phyloP scores from a whole-genome alignment of 2,329 filamentous ascomycete species.

The Fusarium sp. region DNA sequence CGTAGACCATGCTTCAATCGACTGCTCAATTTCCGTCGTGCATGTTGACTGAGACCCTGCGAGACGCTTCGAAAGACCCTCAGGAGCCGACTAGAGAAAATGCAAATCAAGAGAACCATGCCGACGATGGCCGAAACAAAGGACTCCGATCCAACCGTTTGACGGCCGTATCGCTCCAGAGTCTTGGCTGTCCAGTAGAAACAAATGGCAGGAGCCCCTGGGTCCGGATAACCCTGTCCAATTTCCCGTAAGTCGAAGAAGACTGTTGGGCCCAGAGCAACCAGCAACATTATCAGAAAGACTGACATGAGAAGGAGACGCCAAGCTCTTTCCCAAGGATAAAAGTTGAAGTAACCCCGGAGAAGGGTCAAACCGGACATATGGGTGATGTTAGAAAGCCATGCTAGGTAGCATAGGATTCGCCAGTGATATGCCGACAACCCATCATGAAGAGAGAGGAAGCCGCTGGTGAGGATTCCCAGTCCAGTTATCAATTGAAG shows the following conservation, averaged over 20 bases:
- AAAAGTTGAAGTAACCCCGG: not conserved
- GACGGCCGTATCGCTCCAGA: not conserved
- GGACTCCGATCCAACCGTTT: not conserved
- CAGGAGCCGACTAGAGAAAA: not conserved
- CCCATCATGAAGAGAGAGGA: not conserved
- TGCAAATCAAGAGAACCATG: not conserved
- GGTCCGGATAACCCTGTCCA: not conserved
- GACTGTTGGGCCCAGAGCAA: slow-evolving; percentile 11
- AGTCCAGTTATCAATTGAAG: slow-evolving; percentile 19
- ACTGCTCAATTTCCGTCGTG: not conserved
- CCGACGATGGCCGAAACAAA: not conserved
- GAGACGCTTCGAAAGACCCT: not conserved
- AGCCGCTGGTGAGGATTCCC: slow-evolving; percentile 16
- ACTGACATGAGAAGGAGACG: slow-evolving; percentile 2
- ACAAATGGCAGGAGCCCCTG: not conserved
- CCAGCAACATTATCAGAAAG: slow-evolving; percentile 7
- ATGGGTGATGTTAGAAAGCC: slow-evolving; percentile 24
- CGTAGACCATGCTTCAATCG: not conserved
- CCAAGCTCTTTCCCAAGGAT: slow-evolving; percentile 3
- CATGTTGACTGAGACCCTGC: not conserved
- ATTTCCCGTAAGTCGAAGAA: slow-evolving; percentile 9
- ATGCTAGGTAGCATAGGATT: slow-evolving; percentile 6
- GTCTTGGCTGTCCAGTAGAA: not conserved
- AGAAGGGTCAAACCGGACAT: slow-evolving; percentile 12
- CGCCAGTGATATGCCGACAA: slow-evolving; percentile 15